Evolutionary conservation across 257 asterid species (phyloP).

Genomic region (Avicennia marina): DNA sequence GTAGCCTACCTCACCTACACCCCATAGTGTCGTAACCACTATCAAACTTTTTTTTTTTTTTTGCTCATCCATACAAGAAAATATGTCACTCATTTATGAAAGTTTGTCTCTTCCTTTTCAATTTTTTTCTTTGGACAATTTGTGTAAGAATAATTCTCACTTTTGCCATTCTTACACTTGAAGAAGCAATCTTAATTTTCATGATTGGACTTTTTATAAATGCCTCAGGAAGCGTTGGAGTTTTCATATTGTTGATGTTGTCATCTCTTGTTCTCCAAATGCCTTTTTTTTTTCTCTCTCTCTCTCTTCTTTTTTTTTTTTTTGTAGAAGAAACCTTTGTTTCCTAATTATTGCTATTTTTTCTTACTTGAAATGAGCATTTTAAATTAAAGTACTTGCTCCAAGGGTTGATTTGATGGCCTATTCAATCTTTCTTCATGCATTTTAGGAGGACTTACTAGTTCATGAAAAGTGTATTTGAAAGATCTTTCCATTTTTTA

Average conservation of each 20-base stretch:
- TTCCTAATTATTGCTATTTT: background rate
- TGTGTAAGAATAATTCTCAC: too few relatives aligned
- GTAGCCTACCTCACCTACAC: too few relatives aligned
- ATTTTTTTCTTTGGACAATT: background rate
- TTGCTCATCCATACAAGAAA: too few relatives aligned
- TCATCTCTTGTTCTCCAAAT: too few relatives aligned
- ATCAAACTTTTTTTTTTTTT: too few relatives aligned
- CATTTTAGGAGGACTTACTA: background rate
- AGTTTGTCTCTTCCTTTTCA: too few relatives aligned
- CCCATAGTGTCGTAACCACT: background rate
- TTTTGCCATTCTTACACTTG: too few relatives aligned
- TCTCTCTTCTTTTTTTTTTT: too few relatives aligned
- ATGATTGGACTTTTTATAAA: constrained; percentile 2
- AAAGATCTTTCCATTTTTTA: background rate
- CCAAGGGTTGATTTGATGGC: background rate
- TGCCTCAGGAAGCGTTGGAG: background rate
- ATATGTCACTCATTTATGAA: background rate
- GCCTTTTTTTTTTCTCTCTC: background rate
- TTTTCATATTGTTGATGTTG: background rate
- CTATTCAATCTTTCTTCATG: background rate
- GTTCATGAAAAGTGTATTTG: background rate
- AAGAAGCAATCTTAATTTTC: background rate
- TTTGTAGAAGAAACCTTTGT: too few relatives aligned
- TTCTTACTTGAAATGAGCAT: background rate
- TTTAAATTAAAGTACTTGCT: background rate